These are phyloP conservation scores for Botrytis deweyae DNA, from an alignment of 2,329 filamentous ascomycete species.

Conservation along the genomic window DNA sequence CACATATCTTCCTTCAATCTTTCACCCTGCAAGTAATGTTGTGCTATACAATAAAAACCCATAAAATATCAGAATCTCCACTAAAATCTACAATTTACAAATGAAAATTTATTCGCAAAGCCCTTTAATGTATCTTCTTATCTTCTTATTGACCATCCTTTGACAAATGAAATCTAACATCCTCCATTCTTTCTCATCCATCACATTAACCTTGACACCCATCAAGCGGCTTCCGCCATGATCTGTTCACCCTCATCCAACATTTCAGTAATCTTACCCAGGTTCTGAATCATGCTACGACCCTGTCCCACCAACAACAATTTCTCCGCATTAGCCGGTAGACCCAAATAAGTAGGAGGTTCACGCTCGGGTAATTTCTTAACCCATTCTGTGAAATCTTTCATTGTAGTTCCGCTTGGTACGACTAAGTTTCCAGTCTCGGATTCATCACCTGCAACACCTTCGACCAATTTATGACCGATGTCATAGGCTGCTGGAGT, in stretches of 20 bases:
- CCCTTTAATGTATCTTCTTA: background rate
- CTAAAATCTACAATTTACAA: background rate
- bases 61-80: background rate
- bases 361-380: constrained; percentile 90
- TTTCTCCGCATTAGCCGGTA: constrained; percentile 97
- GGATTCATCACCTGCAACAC: constrained; percentile 44
- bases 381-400: constrained; percentile 89
- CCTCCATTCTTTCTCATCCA: background rate
- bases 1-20: background rate
- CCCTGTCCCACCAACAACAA: constrained; percentile 86
- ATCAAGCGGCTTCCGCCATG: constrained; percentile 60
- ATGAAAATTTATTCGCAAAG: background rate
- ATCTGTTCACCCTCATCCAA: constrained; percentile 93
- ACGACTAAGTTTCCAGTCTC: constrained; percentile 65
- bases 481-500: constrained; percentile 90
- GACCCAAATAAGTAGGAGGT: constrained; percentile 88
- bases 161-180: constrained; percentile 6
- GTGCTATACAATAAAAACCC: background rate
- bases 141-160: background rate
- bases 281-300: constrained; percentile 76
- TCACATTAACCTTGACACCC: background rate
- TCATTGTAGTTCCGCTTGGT: constrained; percentile 76
- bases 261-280: constrained; percentile 81
- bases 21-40: background rate
- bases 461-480: constrained; percentile 83